Base-by-base conservation (phyloP, 805 yeast species). In the Zygotorulaspora florentina region DNA sequence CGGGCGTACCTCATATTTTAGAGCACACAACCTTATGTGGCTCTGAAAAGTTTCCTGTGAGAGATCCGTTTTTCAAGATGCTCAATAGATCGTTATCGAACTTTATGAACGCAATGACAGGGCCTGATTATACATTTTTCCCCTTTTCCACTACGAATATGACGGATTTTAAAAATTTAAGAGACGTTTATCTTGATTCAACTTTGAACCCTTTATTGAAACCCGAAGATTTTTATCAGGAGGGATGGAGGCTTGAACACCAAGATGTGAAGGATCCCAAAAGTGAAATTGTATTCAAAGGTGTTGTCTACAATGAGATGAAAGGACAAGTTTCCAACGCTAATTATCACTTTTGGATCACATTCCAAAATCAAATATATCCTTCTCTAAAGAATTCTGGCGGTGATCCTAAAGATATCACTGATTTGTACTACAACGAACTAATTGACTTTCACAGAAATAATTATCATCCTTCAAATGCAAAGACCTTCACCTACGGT, bases 81-180 rank as follows among this genome's bases (percentile, higher is more conserved):
- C 73, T 91, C 48, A 91, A 89, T 64, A 71, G 97, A 52, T 88
- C 97, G n/a, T 70, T 93, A 58, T 82, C 96, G 28, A 93, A 88
- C 64, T 93, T 89, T 67, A 93, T 93, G 99, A 93, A 93, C 64
- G 99, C 99, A 8, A 87, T 93, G 96, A 93, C 99, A 0, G 99
- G 96, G 17, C 90, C 86, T 56, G 98, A 93, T 66, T 90, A 89
- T 61, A 93, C 99, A 0, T 90, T 81, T 65, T 93, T 86, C 58
- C 99, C 99, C 3, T 93, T 93, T 71, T 86, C 98, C 25, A 93
- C 99, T 2, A 91, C 98, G 9, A 93, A 93, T 65, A 64, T 67
- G 35, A 78, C 77, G 44, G 99, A 93, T 63, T 93, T 76, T 64
- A 75, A 75, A 27, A 93, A 93, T 59, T 73, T 93, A 60, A 81